phyloP scores from a whole-genome alignment of 2,329 filamentous ascomycete genomes.

The Acephala macrosclerotiorum region DNA sequence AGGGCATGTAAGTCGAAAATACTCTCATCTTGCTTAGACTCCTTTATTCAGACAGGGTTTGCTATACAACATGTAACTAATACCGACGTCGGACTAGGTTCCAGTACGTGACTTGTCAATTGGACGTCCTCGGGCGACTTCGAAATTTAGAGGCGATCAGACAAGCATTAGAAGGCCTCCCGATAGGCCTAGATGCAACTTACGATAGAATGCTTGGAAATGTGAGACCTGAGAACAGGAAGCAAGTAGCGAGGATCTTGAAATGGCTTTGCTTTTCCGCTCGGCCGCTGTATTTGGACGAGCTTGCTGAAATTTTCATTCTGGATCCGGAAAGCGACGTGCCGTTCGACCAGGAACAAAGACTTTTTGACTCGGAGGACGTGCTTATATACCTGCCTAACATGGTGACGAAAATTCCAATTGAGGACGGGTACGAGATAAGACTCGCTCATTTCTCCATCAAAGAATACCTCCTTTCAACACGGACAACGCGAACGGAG shows the following conservation, averaged over 20 bases:
- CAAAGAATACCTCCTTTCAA: conserved; percentile 43
- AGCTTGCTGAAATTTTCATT: conserved; percentile 29
- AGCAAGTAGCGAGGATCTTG: conserved; percentile 30
- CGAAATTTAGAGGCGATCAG: conserved; percentile 12
- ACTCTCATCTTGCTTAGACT: too few relatives aligned
- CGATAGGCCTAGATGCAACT: conserved; percentile 33
- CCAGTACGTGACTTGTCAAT: conserved; percentile 40
- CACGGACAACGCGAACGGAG: not conserved
- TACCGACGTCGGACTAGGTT: too few relatives aligned
- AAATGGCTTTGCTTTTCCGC: conserved; percentile 40
- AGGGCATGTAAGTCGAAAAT: conserved; percentile 24
- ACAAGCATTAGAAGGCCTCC: conserved; percentile 29
- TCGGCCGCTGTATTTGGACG: conserved; percentile 38
- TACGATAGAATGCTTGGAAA: conserved; percentile 37
- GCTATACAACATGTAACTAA: too few relatives aligned
- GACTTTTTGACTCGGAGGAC: conserved; percentile 43
- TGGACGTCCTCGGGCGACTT: conserved; percentile 29
- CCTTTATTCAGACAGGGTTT: too few relatives aligned
- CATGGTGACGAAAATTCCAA: conserved; percentile 2
- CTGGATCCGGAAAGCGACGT: conserved; percentile 33
- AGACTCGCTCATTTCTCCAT: conserved; percentile 44
- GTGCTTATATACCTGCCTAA: conserved; percentile 11
- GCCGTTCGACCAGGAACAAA: conserved; percentile 29
- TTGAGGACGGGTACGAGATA: not conserved
- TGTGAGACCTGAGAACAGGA: conserved; percentile 32